Base-by-base conservation (phyloP, 73 alveolate genomes). In the Breviolum minutum region DNA sequence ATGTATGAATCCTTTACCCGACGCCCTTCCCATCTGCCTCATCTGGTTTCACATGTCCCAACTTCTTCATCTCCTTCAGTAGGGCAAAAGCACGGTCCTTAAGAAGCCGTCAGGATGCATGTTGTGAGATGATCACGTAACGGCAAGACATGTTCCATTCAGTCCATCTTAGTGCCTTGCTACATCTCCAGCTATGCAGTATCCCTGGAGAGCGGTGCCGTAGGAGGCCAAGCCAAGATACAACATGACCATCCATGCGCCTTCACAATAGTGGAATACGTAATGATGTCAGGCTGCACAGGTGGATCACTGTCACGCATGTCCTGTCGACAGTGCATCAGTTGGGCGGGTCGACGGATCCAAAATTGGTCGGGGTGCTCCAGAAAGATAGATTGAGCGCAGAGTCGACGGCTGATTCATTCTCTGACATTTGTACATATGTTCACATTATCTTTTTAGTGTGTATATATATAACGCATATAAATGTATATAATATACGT, bases 291-390 rank as follows among this genome's bases (percentile, higher is more conserved):
- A 0, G 99, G 99, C 76, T 94, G 96, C 98, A 92, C 98, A 0
- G 98, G 99, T 7, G 99, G 84, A 68, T 79, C 83, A 95, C 97
- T 92, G 92, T 99, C 98, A 84, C 99, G 99, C 99, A 99, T 99
- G 87, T 99, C 99, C 98, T 92, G 89, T 12, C 79, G n/a, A 62
- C 19, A 0, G 62, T 40, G 54, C n/a, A n/a, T n/a, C n/a, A n/a
- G n/a, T n/a, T n/a, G n/a, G n/a, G n/a, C n/a, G 54, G 54, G 54
- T 40, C 54, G 54, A 40, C 54, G 54, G 54, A 40, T 40, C 54
- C 54, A 40, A 40, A 40, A 40, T 40, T 40, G 54, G 54, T 40
- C 54, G 54, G 54, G 54, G 54, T 40, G 54, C 54, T 40, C 30
- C 86, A 7, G 8, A 73, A 10, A 24, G 8, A 7, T 26, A 10